Percentiles rank a stretch among this genome's conserved stretches.
Evolutionary conservation across 345 rosid species (phyloP).

Genomic region (Cardamine resedifolia): DNA sequence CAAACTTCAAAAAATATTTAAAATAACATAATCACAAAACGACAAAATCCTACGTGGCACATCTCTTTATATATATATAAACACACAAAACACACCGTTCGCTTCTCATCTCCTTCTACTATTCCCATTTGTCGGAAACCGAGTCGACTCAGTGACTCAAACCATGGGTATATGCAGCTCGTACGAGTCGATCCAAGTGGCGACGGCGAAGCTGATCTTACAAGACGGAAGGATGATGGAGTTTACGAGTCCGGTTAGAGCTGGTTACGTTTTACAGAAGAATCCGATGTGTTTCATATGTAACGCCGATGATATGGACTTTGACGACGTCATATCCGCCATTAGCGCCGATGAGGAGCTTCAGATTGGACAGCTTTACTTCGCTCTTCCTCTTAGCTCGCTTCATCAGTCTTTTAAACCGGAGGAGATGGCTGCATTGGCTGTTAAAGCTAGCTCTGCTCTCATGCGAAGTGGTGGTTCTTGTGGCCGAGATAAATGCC

Average conservation of each 20-base stretch:
- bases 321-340: constrained; percentile 69
- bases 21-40: constrained; percentile 17
- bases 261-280: constrained; percentile 56
- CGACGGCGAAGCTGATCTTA: constrained; percentile 76
- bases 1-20: constrained; percentile 22
- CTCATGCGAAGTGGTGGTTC: constrained; percentile 37
- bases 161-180: constrained; percentile 87
- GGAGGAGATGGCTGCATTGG: constrained; percentile 97
- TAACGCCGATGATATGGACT: constrained; percentile 93
- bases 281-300: constrained; percentile 70
- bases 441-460: constrained; percentile 94
- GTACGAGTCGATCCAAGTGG: constrained; percentile 55
- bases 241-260: constrained; percentile 72
- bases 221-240: constrained; percentile 78
- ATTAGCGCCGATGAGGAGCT: constrained; percentile 66
- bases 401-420: constrained; percentile 62
- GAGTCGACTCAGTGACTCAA: constrained; percentile 20
- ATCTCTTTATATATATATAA: constrained; percentile 19
- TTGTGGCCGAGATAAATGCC: constrained; percentile 45
- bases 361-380: constrained; percentile 81
- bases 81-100: neutral
- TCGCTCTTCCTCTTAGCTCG: constrained; percentile 65
- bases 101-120: constrained; percentile 8
- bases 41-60: constrained; percentile 47
- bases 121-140: neutral